Percentiles rank a stretch among this genome's conserved stretches.
Evolutionary conservation across 1,284 basidiomycete species (phyloP).

Genomic region (Ceratobasidium sp.): DNA sequence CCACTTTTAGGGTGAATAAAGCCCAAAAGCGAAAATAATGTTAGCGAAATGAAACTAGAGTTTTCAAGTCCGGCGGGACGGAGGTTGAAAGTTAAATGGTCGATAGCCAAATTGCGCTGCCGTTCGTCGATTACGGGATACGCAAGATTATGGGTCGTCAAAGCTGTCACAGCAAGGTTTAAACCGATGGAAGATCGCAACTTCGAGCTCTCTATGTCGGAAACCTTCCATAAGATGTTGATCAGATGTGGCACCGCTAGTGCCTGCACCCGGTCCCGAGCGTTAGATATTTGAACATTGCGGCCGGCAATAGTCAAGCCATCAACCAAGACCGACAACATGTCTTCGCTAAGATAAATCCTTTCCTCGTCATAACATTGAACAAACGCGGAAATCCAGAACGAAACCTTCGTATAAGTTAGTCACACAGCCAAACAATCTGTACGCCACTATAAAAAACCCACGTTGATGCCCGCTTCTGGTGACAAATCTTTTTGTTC

Average conservation of each 20-base stretch:
- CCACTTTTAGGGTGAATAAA: conserved; percentile 7
- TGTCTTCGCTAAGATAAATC: background rate
- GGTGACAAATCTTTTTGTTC: background rate
- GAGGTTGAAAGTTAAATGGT: background rate
- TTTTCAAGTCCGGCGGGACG: background rate
- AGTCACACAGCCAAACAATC: background rate
- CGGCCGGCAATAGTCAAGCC: background rate
- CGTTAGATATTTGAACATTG: too few relatives aligned
- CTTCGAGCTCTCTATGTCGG: background rate
- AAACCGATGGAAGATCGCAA: conserved; percentile 20
- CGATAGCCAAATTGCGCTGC: background rate
- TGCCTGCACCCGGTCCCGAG: background rate
- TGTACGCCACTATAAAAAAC: background rate
- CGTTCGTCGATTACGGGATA: background rate
- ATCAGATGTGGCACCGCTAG: conserved; percentile 10
- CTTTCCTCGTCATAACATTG: background rate
- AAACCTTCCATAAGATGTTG: conserved; percentile 5
- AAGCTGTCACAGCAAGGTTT: conserved; percentile 6
- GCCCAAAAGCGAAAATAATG: background rate
- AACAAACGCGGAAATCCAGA: conserved; percentile 13
- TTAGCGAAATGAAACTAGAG: background rate
- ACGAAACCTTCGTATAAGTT: background rate
- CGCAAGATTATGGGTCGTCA: background rate
- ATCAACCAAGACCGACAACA: background rate
- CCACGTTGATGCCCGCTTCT: background rate